phyloP scores from a whole-genome alignment of 495 filamentous ascomycete species.

The Podospora sp. region DNA sequence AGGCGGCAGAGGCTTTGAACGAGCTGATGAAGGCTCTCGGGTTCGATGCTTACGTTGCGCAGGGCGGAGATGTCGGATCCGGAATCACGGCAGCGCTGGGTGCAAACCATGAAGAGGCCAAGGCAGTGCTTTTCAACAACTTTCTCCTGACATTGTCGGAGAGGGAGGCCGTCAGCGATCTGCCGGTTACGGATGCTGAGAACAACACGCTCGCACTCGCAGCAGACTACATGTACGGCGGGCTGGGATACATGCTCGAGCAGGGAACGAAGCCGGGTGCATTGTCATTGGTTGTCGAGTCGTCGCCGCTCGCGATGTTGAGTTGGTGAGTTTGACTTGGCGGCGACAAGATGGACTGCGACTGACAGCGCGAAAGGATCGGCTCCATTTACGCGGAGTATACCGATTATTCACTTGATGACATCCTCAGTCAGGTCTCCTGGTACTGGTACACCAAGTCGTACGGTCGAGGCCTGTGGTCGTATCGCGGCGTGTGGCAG shows the following conservation, averaged over 20 bases:
- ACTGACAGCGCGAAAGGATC: not conserved
- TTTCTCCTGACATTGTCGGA: constrained; percentile 25
- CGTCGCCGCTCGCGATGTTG: constrained; percentile 63
- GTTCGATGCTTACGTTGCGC: constrained; percentile 61
- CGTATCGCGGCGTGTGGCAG: constrained; percentile 21
- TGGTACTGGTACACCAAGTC: constrained; percentile 70
- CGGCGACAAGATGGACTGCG: not conserved
- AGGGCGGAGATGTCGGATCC: constrained; percentile 70
- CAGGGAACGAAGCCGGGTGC: constrained; percentile 65
- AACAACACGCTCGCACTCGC: not conserved
- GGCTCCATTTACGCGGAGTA: constrained; percentile 47
- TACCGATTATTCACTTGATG: constrained; percentile 57
- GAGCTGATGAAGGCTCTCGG: constrained; percentile 62
- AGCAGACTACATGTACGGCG: constrained; percentile 21
- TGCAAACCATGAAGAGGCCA: constrained; percentile 38
- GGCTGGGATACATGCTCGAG: constrained; percentile 54
- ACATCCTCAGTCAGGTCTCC: constrained; percentile 59
- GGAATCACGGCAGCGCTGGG: constrained; percentile 49
- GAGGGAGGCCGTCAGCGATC: constrained; percentile 17
- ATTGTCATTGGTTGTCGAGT: constrained; percentile 58
- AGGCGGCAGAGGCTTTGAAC: constrained; percentile 55
- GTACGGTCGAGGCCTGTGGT: constrained; percentile 59
- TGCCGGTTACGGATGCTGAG: constrained; percentile 24
- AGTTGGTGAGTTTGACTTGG: constrained; percentile 65
- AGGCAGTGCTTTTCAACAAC: constrained; percentile 46